Evolutionary conservation across 176 grass and related monocot genomes (phyloP).

Genomic region (Ensete glaucum): DNA sequence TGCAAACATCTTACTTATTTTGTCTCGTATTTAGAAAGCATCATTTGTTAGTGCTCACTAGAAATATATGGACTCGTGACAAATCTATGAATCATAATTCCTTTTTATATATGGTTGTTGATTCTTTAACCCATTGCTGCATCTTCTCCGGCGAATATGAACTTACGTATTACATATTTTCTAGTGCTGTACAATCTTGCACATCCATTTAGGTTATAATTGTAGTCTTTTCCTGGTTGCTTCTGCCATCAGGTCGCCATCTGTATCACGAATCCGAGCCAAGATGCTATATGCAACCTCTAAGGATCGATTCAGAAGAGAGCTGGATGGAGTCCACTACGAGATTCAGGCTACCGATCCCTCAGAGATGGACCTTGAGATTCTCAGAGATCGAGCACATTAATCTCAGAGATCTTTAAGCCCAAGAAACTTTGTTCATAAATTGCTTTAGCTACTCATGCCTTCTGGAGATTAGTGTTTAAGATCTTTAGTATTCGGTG

Average conservation of each 20-base stretch:
- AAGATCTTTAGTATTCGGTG: neutral
- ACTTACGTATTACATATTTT: too few relatives aligned
- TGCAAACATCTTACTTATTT: too few relatives aligned
- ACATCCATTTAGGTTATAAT: too few relatives aligned
- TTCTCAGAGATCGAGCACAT: constrained; percentile 72
- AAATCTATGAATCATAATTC: too few relatives aligned
- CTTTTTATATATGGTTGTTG: too few relatives aligned
- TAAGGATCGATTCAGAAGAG: constrained; percentile 77
- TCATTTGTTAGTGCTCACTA: too few relatives aligned
- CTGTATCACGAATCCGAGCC: constrained; percentile 67
- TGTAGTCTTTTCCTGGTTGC: neutral
- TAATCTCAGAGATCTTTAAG: constrained; percentile 5
- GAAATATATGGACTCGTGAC: too few relatives aligned
- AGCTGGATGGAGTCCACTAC: constrained; percentile 86
- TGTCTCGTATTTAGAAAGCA: too few relatives aligned
- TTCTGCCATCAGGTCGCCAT: constrained; percentile 48
- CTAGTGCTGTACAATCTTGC: too few relatives aligned
- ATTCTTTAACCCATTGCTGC: too few relatives aligned
- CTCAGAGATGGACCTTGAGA: constrained; percentile 64
- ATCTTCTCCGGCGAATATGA: too few relatives aligned
- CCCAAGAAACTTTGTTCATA: neutral
- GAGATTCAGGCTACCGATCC: constrained; percentile 96
- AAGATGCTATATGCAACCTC: constrained; percentile 97
- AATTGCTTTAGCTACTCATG: neutral
- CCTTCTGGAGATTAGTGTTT: neutral